Base-by-base conservation (phyloP, 202 grass and related monocot species). In the Schoenoplectus tabernaemontani region DNA sequence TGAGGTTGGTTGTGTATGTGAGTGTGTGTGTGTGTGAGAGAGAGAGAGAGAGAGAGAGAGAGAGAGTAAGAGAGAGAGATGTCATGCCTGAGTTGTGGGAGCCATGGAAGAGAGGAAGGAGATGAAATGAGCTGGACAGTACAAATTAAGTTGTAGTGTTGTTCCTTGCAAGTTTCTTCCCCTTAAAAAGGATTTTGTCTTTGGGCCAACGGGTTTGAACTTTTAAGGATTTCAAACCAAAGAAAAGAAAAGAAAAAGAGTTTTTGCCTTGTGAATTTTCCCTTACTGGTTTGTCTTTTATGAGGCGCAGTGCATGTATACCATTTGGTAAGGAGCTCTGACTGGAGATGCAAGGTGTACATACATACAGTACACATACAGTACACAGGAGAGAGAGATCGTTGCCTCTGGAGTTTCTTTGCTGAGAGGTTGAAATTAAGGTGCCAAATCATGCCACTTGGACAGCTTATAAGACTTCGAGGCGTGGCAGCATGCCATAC, bases 61-160 rank as follows among this genome's bases (percentile, higher is more conserved):
- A n/a, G n/a, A n/a, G n/a, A n/a, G n/a, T n/a, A n/a, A 46, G 57
- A 43, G 76, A 43, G 36, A 64, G 78, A 53, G 59, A 32, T 1
- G 39, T 20, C 42, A 62, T 80, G 46, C 78, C 78, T 80, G 78
- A n/a, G 78, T 80, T 80, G 78, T 65, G 42, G 78, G 78, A 12
- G 78, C 78, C 78, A 80, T 80, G 78, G 43, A 65, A 64, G 78
- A n/a, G n/a, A 30, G 30, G 9, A 32, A 47, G 59, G 12, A 64
- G 58, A 15, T 47, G 19, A 46, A 60, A 64, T 58, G 57, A 60
- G 38, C 5, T 26, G 38, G n/a, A 30, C 17, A 63, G 51, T 41
- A 4, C 36, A 32, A 65, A 36, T 0, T 20, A n/a, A n/a, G n/a
- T n/a, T n/a, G n/a, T n/a, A n/a, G n/a, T n/a, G n/a, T n/a, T n/a